Evolutionary conservation across 305 asterid genomes (phyloP), one percentile per base, ranked within the genome.

Genomic region (Fraxinus sp.): DNA sequence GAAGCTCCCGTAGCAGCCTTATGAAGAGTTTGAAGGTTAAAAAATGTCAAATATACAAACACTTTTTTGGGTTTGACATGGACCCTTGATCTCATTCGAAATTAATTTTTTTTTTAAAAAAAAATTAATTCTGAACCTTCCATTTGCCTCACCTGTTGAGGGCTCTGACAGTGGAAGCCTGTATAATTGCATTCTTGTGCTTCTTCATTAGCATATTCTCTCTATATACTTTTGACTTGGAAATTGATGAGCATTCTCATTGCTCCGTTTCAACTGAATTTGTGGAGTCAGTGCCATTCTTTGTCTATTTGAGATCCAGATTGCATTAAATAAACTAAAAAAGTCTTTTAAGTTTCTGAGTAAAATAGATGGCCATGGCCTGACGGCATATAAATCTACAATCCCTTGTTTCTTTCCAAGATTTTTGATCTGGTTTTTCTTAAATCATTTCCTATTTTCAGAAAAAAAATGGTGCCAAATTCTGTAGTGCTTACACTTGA

Each of bases 401-500:
- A 35, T 57, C 55, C 68, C 52, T 84, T 71, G 71, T 18, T 52
- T 30, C 46, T 81, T 79, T 16, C 10, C 82, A 49, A 74, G 75
- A n/a, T 70, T 76, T 41, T 33, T 52, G 26, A 39, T 78, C 72
- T 16, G 80, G 83, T 84, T 35, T 78, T 26, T 59, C 81, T 28
- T 77, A 75, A 26, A 66, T 71, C 77, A n/a, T 11, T 68, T 74
- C 28, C 24, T 35, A 26, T 26, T 72, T 18, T 9, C 20, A 35
- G 26, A 30, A 46, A 85, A 30, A 46, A 85, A 77, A 95, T 95
- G 99, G 97, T 97, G 2, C 97, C 99, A 9, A 89, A 84, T 82
- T 88, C 98, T 3, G 94, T 94, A 26, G 95, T 89, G 1, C 89
- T 95, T 32, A 91, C 95, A 4, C 90, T 95, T 0, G 97, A 95